phyloP scores from a whole-genome alignment of 2,329 filamentous ascomycete genomes.

The Curvularia sp. region DNA sequence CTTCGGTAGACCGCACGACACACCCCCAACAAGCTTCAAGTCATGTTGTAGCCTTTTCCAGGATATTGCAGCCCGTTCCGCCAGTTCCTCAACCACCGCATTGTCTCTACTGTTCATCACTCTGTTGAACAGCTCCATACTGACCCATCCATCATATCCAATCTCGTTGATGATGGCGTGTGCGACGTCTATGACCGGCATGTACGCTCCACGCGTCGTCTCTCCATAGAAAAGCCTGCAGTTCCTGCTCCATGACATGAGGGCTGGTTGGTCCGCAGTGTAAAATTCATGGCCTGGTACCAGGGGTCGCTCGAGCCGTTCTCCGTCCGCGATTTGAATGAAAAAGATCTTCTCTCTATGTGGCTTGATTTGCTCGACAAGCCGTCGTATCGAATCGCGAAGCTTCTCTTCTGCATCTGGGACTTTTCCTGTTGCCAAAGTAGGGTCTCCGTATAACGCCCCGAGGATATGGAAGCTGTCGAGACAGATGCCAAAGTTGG shows the following conservation, averaged over 20 bases:
- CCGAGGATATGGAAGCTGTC: conserved; percentile 82
- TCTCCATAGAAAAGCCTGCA: conserved; percentile 74
- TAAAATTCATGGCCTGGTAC: conserved; percentile 65
- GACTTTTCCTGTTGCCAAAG: conserved; percentile 60
- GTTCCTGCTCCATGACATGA: conserved; percentile 83
- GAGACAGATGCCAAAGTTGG: conserved; percentile 78
- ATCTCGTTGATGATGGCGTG: conserved; percentile 68
- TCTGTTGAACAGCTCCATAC: conserved; percentile 73
- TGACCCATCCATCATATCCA: conserved; percentile 73
- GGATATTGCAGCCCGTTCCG: conserved; percentile 58
- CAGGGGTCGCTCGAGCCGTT: conserved; percentile 66
- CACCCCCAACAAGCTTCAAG: conserved; percentile 33
- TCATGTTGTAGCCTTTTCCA: conserved; percentile 61
- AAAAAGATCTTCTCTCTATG: conserved; percentile 74
- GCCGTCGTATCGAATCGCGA: conserved; percentile 60
- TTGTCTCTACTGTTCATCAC: conserved; percentile 63
- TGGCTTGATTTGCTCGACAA: conserved; percentile 59
- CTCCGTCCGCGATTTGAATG: conserved; percentile 78
- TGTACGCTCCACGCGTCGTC: conserved; percentile 67
- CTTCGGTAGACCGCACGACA: neutral
- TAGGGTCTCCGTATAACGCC: conserved; percentile 73
- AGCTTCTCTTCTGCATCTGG: conserved; percentile 64
- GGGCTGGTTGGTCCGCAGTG: conserved; percentile 62
- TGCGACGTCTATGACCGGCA: conserved; percentile 70
- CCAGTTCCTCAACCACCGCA: conserved; percentile 63